Base-by-base conservation (phyloP, 148 eudicot species). In the Dysphania ambrosioides region DNA sequence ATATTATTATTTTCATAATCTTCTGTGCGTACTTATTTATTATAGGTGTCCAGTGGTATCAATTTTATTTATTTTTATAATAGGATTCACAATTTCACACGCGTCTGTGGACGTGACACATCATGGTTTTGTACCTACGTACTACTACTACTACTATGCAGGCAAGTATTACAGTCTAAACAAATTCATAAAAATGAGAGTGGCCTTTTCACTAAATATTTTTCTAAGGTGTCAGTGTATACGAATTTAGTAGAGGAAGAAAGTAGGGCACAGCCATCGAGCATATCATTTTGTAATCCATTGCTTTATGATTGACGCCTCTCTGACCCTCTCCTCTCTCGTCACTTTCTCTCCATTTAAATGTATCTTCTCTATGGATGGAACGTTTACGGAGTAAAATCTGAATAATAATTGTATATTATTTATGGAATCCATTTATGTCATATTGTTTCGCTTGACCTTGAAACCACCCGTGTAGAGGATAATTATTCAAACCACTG, bases 221-320 rank as follows among this genome's bases (percentile, higher is more conserved):
- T 21, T 35, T 5, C 6, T 8, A n/a, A 63, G 5, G 9, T 72
- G 81, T 72, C 77, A 78, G 72, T 38, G 18, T n/a, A 51, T 56
- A 38, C 41, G 57, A 77, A 60, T 31, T n/a, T 66, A 61, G 60
- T 77, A 59, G 51, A 34, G 30, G 35, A 32, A 60, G 53, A 36
- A 68, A 71, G 70, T 69, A 21, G 58, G 78, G 71, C 79, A 76
- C 74, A 68, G 63, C 31, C 67, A 41, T 68, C 78, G 71, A 83
- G 73, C 82, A 83, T 85, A 90, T 90, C 89, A 90, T 90, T 90
- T 88, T 71, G 96, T 75, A 90, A 86, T 90, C 90, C 76, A 90
- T 86, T 90, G 87, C 86, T 79, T 81, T 75, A 90, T 88, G 96
- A 88, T 90, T 84, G 90, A 90, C 90, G 70, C 85, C 85, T 84